A percentile compares a stretch with the other conserved stretches of the same genome.
These are phyloP conservation scores for Papiliotrema flavescens DNA, from an alignment of 1,284 basidiomycete species.

Conservation along the genomic window DNA sequence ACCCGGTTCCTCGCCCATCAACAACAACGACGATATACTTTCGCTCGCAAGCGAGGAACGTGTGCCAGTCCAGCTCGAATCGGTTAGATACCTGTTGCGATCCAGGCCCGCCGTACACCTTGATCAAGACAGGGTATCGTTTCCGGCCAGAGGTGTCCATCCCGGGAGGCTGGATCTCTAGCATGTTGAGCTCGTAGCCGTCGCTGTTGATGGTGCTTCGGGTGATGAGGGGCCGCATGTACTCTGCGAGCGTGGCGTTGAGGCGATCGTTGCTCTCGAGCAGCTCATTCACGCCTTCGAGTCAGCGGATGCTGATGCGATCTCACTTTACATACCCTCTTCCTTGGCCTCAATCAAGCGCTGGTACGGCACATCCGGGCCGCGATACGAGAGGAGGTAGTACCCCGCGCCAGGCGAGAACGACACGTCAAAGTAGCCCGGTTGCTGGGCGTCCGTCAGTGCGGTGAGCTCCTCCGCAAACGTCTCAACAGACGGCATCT, in stretches of 20 bases:
- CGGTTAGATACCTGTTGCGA: constrained; percentile 70
- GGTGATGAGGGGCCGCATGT: constrained; percentile 66
- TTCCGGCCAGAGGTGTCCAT: constrained; percentile 89
- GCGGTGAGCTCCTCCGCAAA: constrained; percentile 46
- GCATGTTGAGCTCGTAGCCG: constrained; percentile 78
- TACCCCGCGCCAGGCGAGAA: constrained; percentile 83
- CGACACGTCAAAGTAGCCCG: constrained; percentile 62
- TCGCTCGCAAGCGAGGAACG: constrained; percentile 74
- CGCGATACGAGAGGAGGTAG: constrained; percentile 74
- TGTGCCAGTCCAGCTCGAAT: constrained; percentile 76
- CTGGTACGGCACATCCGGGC: constrained; percentile 84
- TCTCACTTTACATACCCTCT: constrained; percentile 53
- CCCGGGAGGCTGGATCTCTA: constrained; percentile 82
- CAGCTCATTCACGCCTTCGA: constrained; percentile 37
- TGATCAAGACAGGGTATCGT: constrained; percentile 88
- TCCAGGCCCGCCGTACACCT: constrained; percentile 87
- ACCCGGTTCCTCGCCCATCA: constrained; percentile 93
- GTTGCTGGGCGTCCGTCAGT: constrained; percentile 63
- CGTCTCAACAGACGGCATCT: constrained; percentile 15
- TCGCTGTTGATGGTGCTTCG: constrained; percentile 71
- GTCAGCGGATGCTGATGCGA: background rate
- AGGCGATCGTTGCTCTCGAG: constrained; percentile 71
- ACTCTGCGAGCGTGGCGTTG: constrained; percentile 66
- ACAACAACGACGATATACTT: constrained; percentile 83
- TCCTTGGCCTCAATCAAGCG: constrained; percentile 66